Base-by-base conservation (phyloP, 2,329 filamentous ascomycete species). In the Nemania serpens region DNA sequence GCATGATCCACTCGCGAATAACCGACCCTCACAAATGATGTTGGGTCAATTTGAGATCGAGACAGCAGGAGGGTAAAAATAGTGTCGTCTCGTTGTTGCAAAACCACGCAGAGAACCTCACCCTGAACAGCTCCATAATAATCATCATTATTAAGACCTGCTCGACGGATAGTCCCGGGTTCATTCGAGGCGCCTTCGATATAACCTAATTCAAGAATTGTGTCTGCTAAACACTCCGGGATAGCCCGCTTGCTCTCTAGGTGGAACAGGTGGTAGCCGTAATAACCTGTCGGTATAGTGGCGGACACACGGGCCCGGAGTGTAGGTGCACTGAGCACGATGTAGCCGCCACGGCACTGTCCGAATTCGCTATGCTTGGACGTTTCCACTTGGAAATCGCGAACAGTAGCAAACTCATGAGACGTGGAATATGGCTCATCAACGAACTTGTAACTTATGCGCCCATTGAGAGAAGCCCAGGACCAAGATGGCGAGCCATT, bases 401-500 rank as follows among this genome's bases (percentile, higher is more conserved):
- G 18, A 29, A 52, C n/a, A 18, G 49, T 25, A n/a, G 49, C 49
- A 25, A 52, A 36, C 22, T 6, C 20, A 18, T 13, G 49, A 41
- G 37, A 29, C 17, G 25, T 29, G 5, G 49, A 41, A 29, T 13
- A 41, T 15, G 49, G 22, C 15, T 42, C 20, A 12, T 52, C 49
- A 36, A 10, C 15, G 4, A 52, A 52, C 9, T 41, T 11, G 11
- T 52, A 52, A 33, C 49, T 42, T 15, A 52, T 18, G 13, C 49
- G 49, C 49, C 49, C 49, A 33, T 52, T 52, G 7, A 52, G 36
- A 18, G 49, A 52, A 42, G 49, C 49, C 49, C 49, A 52, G 15
- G 49, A 52, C 49, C 49, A 52, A 7, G 36, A 41, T 42, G 49
- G 49, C 15, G 36, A 41, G 10, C 49, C 49, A 13, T 52, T 52